These are phyloP conservation scores for Alternaria longipes DNA, from an alignment of 2,329 filamentous ascomycete genomes.

Conservation along the genomic window DNA sequence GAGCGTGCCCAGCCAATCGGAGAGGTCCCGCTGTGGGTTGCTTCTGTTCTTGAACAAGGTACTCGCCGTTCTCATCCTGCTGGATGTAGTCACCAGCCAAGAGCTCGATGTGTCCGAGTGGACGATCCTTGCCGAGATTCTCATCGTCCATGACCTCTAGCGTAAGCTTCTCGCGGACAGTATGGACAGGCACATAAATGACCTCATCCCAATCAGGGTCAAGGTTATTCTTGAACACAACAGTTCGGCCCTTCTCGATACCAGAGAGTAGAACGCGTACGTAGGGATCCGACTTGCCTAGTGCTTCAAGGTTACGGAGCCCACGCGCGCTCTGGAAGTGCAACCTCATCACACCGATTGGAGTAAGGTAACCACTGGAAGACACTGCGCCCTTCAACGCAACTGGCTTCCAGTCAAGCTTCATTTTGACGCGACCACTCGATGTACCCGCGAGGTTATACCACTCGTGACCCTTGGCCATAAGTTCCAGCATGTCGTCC, in stretches of 20 bases:
- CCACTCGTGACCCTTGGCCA: conserved; percentile 95
- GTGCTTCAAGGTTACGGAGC: conserved; percentile 89
- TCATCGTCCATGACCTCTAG: conserved; percentile 98
- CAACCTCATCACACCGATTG: conserved; percentile 93
- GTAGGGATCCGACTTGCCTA: conserved; percentile 98
- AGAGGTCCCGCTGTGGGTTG: conserved; percentile 72
- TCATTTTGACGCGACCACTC: conserved; percentile 88
- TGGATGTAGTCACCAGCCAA: conserved; percentile 79
- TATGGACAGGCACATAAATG: conserved; percentile 91
- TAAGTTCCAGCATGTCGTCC: conserved; percentile 89
- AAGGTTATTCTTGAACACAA: conserved; percentile 95
- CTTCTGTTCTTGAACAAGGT: conserved; percentile 80
- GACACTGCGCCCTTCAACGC: conserved; percentile 79
- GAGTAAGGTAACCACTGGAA: conserved; percentile 88
- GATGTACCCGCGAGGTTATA: conserved; percentile 85
- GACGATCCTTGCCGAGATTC: conserved; percentile 88
- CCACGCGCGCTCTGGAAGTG: conserved; percentile 86
- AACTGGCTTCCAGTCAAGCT: conserved; percentile 94
- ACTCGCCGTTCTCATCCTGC: conserved; percentile 83
- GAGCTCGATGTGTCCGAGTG: conserved; percentile 82
- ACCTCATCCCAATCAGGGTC: conserved; percentile 97
- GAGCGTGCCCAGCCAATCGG: conserved; percentile 75
- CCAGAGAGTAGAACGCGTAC: conserved; percentile 88
- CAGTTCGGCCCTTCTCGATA: conserved; percentile 88
- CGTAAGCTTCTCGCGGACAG: conserved; percentile 79